Base-by-base conservation (phyloP, 306 rosid species). In the Betula pendula region DNA sequence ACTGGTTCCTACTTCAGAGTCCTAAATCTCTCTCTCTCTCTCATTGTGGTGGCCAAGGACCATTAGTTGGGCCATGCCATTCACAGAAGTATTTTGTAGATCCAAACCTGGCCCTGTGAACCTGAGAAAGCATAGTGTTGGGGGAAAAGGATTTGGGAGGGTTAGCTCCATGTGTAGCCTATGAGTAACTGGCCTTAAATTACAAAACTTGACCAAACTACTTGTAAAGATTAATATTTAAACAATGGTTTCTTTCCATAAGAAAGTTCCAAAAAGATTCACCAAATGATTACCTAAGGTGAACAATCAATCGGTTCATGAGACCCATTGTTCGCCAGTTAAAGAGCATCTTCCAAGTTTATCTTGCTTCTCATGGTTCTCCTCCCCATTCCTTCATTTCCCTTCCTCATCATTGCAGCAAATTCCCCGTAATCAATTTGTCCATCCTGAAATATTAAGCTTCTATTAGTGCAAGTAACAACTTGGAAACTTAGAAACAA, bases 391-490 rank as follows among this genome's bases (percentile, higher is more conserved):
- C 85, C 91, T 78, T 89, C 91, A 84, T 87, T 87, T 5, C 91
- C 91, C 79, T 85, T 85, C 77, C 87, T 85, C 92, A 88, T 86
- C 90, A 88, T 85, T 0, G 88, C 88, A 68, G 88, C 81, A 52
- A 88, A 88, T 81, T 88, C 92, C 48, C 78, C 83, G 82, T 86
- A 88, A 81, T 88, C 92, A 79, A 88, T 88, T 73, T 84, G 88
- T 59, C 92, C 92, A 84, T 88, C 92, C 92, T 88, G 84, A 3
- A 53, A 66, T 55, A 68, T 38, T 38, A 42, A 75, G 14, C 62
- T 70, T 62, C 19, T 75, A 75, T 79, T 76, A 73, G 48, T 78
- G 48, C 49, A 52, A 72, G 58, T 35, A 35, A 35, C 40, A 35
- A 35, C 40, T 63, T 74, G 42, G 29, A 43, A 62, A 33, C 16